Percentiles rank a stretch among this genome's conserved stretches.
phyloP scores from a whole-genome alignment of 2,329 filamentous ascomycete genomes.

The Penicillium sclerotigenum region DNA sequence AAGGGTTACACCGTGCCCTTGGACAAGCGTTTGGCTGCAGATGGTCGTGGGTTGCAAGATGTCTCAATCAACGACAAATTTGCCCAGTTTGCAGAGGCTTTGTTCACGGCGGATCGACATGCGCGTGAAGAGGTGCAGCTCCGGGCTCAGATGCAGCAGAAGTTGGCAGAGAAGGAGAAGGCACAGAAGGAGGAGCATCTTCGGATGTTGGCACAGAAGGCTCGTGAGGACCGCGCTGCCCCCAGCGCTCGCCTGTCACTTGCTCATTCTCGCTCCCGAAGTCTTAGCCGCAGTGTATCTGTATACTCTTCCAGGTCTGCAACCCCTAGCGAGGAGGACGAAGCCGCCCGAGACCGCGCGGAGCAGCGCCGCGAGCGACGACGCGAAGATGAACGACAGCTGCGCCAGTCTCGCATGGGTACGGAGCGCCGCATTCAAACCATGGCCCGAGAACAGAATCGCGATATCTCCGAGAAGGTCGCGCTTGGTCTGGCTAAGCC shows the following conservation, averaged over 20 bases:
- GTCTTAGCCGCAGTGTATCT: constrained; percentile 42
- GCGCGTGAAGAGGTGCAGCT: constrained; percentile 94
- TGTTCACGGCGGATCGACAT: constrained; percentile 92
- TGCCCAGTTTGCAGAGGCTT: constrained; percentile 87
- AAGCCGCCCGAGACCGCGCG: constrained; percentile 71
- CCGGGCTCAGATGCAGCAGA: constrained; percentile 89
- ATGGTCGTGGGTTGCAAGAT: constrained; percentile 87
- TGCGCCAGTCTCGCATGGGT: constrained; percentile 93
- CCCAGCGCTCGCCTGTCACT: constrained; percentile 49
- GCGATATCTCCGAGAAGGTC: constrained; percentile 96
- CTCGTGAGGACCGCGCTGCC: constrained; percentile 71
- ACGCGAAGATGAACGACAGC: constrained; percentile 80
- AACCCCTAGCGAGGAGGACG: constrained; percentile 60
- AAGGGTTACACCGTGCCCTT: constrained; percentile 96
- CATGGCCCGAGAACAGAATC: constrained; percentile 90
- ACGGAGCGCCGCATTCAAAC: constrained; percentile 86
- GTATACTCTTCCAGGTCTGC: constrained; percentile 45
- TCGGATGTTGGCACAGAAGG: constrained; percentile 82
- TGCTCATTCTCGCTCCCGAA: constrained; percentile 48
- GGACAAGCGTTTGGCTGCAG: constrained; percentile 91
- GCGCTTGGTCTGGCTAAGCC: constrained; percentile 92
- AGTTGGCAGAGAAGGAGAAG: constrained; percentile 95
- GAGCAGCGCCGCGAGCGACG: constrained; percentile 72
- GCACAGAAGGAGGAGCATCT: constrained; percentile 89
- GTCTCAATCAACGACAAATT: constrained; percentile 98